Conservation (phyloP, 2,329 filamentous ascomycete species). For the Cercospora sojina region DNA sequence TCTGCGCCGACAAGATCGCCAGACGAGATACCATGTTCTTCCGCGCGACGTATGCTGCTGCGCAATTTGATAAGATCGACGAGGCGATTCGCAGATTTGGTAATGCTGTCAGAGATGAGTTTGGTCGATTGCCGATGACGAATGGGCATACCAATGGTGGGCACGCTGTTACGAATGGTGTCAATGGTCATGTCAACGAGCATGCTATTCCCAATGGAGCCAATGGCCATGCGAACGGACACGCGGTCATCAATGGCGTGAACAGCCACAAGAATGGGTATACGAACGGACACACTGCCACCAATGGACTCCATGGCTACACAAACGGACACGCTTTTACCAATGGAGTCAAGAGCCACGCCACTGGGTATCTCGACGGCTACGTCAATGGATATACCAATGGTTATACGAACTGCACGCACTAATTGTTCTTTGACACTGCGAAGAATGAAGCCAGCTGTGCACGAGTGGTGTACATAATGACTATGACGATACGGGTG, state of each 20-base stretch:
- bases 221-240: neutral
- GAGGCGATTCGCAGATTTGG: conserved; percentile 65
- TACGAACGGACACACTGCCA: neutral
- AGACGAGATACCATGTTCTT: conserved; percentile 71
- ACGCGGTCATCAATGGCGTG: neutral
- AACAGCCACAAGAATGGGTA: neutral
- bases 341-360: conserved; percentile 11
- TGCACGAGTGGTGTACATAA: neutral
- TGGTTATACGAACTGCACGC: conserved; percentile 7
- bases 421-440: neutral
- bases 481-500: neutral
- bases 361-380: conserved; percentile 7
- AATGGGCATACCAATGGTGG: conserved; percentile 15
- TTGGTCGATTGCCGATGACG: conserved; percentile 39
- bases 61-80: conserved; percentile 54
- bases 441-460: neutral
- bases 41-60: conserved; percentile 84
- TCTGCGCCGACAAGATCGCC: conserved; percentile 69
- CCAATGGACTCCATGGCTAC: conserved; percentile 10
- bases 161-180: neutral
- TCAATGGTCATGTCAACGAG: conserved; percentile 11
- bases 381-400: conserved; percentile 14
- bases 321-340: conserved; percentile 1
- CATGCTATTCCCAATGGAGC: neutral
- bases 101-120: conserved; percentile 64